Evolutionary conservation across 768 basidiomycete species (phyloP), one percentile per base, ranked within the genome.

Genomic region (Naganishia kalamii): DNA sequence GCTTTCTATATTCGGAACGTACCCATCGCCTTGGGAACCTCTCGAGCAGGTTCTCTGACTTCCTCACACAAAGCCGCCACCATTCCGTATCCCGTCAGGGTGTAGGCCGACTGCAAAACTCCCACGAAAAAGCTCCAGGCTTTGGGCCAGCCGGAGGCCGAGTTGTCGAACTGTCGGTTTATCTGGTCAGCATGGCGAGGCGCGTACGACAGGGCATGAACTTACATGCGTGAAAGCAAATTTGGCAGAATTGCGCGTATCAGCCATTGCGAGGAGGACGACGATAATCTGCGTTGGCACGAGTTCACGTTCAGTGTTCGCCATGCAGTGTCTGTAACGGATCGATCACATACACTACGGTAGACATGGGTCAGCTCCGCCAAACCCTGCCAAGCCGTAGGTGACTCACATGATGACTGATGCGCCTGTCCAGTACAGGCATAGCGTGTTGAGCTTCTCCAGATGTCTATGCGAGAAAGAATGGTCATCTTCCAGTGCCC

Each of bases 41-140:
- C 81, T 12, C 79, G 69, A 1, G 82, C 79, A 0, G 86, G 86
- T 59, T 85, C 79, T 52, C 82, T 82, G 0, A 86, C 86, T 74
- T 87, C 86, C 71, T 87, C 86, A 2, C 85, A 84, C 83, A 87
- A 84, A 67, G 83, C 85, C 17, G 85, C 80, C 41, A 86, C 84
- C 85, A 86, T 87, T 63, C 86, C 86, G 66, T 74, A 74, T 44
- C 82, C 85, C 37, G 85, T 71, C 65, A 81, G 84, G 0, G 83
- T 83, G 65, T 86, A 87, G 0, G 85, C 83, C 74, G 63, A 48
- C 29, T 68, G 74, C 75, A 80, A 43, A 23, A 86, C 70, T 33
- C 86, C 86, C 35, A 86, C 84, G 73, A 86, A 87, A 71, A 86
- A 87, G 0, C 85, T 81, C 85, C 85, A 87, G 33, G 84, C 86